Evolutionary conservation across 2,329 filamentous ascomycete genomes (phyloP), one percentile per base, ranked within the genome.

Genomic region (Periglandula ipomoeae): DNA sequence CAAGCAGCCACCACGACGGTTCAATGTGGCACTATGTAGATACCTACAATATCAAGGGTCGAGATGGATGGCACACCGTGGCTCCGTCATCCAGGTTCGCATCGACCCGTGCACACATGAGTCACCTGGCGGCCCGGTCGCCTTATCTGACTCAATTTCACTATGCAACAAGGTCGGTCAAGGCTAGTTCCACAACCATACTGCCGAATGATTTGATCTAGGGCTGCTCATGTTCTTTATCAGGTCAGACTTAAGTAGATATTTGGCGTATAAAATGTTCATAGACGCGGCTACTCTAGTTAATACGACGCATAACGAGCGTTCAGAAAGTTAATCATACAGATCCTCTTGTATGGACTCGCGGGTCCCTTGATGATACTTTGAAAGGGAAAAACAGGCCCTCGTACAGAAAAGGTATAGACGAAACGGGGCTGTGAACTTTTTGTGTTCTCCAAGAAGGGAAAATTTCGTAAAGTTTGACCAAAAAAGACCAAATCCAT

Each of bases 261-360:
- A 39, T 11, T 20, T 2, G n/a, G 17, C 9, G 24, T 13, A 34
- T 4, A 19, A 44, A 44, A 3, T 3, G 15, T 34, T 20, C n/a
- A 4, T 39, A 2, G 30, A 22, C 20, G 10, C 37, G 4, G n/a
- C 27, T 45, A n/a, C 42, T 47, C 8, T 7, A 34, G 17, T n/a
- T 24, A 20, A 26, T 41, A 35, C 19, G 22, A 32, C 23, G 32
- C 42, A 23, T 46, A 52, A 47, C 15, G 43, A 45, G 43, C 20
- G 43, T 46, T 34, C 6, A 47, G 46, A 52, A 41, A 40, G 20
- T 32, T 45, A 45, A 47, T 49, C 1, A 38, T 50, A 48, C 48
- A 48, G 22, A 22, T 30, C 20, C 35, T 20, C 43, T 23, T 32
- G 7, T 20, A 47, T 11, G 20, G 20, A 32, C 22, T n/a, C n/a